Base-by-base conservation (phyloP, 1,284 basidiomycete genomes). In the Cryptococcus floricola region DNA sequence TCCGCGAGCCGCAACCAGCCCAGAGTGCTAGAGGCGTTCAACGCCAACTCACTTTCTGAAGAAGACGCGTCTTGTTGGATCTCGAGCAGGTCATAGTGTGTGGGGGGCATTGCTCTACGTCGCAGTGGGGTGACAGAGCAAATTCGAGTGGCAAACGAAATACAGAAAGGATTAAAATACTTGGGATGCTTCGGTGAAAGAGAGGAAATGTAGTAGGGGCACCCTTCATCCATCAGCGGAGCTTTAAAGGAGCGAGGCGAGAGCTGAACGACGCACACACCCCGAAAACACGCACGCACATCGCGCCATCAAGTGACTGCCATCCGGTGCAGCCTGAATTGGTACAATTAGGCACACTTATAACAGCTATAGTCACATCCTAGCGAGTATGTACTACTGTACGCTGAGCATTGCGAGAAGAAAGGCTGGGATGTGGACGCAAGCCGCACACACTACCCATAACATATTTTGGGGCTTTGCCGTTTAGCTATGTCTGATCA, bases 291-390 rank as follows among this genome's bases (percentile, higher is more conserved):
- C 72, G 73, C n/a, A n/a, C 31, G 10, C 31, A 34, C 23, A 23
- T 23, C 23, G 23, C 23, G 23, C 23, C 23, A 23, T 23, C 23
- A 23, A 23, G 23, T 7, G 31, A 7, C 31, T 34, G 10, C 10
- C 31, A 6, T 10, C 7, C 31, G 31, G 7, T 2, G 4, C n/a
- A n/a, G 6, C 31, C 10, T 5, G 54, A 65, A 64, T 9, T 74
- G 56, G 39, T 72, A 66, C 53, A 74, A 70, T 51, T 70, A 16
- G 66, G 59, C 4, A 70, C 49, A 8, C 71, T 57, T 51, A 64
- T 63, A 3, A 62, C 53, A 51, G 68, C 70, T 42, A 65, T 61
- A 4, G 68, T 62, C 55, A 73, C 73, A n/a, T 23, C 23, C 23
- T 23, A 23, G 23, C 23, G 23, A 23, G 23, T 23, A 23, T 23